phyloP scores from a whole-genome alignment of 2,329 filamentous ascomycete species.

The Pyrenophora graminea region DNA sequence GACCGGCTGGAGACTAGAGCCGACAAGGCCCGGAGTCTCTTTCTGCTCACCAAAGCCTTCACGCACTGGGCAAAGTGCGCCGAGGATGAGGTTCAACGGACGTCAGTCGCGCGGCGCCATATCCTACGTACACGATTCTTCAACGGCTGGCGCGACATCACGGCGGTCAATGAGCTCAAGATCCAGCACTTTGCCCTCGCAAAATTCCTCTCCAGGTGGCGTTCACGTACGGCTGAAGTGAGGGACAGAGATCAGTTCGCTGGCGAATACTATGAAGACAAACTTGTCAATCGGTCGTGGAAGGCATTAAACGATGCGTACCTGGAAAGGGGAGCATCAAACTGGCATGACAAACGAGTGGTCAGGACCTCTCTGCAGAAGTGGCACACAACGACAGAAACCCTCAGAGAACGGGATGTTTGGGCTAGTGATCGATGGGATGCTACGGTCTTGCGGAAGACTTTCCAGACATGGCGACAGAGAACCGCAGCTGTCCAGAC shows the following conservation, averaged over 20 bases:
- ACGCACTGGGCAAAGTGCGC: constrained; percentile 71
- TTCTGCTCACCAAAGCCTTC: constrained; percentile 67
- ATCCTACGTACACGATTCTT: constrained; percentile 72
- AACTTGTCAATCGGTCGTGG: constrained; percentile 38
- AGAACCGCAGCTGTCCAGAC: constrained; percentile 24
- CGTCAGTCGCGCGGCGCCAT: constrained; percentile 69
- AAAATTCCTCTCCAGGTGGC: constrained; percentile 62
- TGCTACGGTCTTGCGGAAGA: constrained; percentile 30
- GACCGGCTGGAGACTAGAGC: constrained; percentile 63
- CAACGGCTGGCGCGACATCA: constrained; percentile 70
- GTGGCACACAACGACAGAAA: constrained; percentile 32
- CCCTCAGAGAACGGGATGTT: constrained; percentile 33
- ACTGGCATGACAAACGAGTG: constrained; percentile 36
- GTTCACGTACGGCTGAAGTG: constrained; percentile 47
- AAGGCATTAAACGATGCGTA: constrained; percentile 47
- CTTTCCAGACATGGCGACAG: constrained; percentile 30
- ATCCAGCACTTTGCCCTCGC: constrained; percentile 57
- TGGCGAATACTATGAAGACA: constrained; percentile 37
- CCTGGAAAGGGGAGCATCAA: constrained; percentile 40
- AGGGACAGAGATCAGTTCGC: constrained; percentile 43
- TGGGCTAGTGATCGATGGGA: constrained; percentile 29
- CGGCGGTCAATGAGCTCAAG: constrained; percentile 62
- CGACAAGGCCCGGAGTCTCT: constrained; percentile 66
- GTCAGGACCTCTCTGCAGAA: constrained; percentile 31
- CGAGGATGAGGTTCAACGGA: constrained; percentile 67